Base-by-base conservation (phyloP, 2,329 filamentous ascomycete species). In the Ascomycota sp. region DNA sequence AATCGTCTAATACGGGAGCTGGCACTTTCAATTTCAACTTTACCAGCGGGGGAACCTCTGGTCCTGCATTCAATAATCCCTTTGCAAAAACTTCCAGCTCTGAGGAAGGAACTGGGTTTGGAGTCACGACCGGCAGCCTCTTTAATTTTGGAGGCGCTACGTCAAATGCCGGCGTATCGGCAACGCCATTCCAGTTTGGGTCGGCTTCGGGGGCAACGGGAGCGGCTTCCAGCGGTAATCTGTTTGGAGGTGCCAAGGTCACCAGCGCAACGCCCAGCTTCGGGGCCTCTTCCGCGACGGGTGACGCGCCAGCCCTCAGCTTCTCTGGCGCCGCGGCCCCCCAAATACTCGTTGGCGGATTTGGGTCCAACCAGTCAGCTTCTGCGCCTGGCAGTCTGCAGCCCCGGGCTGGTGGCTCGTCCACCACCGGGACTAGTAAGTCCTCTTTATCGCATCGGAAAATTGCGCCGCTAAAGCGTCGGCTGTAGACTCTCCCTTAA, bases 401-500 rank as follows among this genome's bases (percentile, higher is more conserved):
- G 47, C 53, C 55, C 39, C 56, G 55, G 39, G 48, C 47, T 47
- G 54, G 52, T 48, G 57, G 56, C 38, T 51, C 52, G 34, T 58
- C 57, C 39, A 58, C 55, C 46, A 58, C 56, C 39, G 57, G 57
- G 49, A 59, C 57, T 42, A 59, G 55, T 58, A 58, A 57, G 55
- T 57, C 52, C 48, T 46, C 49, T 47, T 53, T 55, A 50, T 47
- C 50, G 43, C 36, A 45, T 38, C 50, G 54, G 52, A 57, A 55
- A 50, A 57, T 57, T 42, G 50, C 50, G 45, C 54, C 54, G 49
- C 55, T 59, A 59, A 59, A 58, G 55, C 54, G 55, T 48, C 55
- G 55, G 50, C 43, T 49, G 41, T 55, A 66, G 62, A 66, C 55
- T 63, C 63, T 49, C 62, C 64, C 40, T 62, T 65, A 42, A 63